phyloP scores from a whole-genome alignment of 2,329 filamentous ascomycete genomes.

The Ascocoryne sarcoides region DNA sequence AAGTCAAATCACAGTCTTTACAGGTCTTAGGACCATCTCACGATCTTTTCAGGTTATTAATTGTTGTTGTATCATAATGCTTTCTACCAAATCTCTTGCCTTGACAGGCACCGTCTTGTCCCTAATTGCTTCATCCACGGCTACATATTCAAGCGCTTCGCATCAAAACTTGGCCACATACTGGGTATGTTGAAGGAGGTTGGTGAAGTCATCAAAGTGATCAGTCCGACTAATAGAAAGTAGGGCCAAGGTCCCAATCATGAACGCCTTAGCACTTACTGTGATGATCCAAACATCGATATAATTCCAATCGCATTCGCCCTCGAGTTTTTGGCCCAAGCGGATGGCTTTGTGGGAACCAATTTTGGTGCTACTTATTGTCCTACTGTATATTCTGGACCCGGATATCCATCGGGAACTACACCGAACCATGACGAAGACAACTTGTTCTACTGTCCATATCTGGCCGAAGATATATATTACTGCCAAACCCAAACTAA shows the following conservation, averaged over 20 bases:
- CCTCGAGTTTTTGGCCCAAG: constrained; percentile 33
- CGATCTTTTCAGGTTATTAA: constrained; percentile 22
- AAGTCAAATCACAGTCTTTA: constrained; percentile 22
- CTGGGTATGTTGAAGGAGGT: constrained; percentile 28
- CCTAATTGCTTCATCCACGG: constrained; percentile 16
- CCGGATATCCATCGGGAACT: constrained; percentile 9
- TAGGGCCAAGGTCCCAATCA: constrained; percentile 36
- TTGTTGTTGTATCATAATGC: constrained; percentile 22
- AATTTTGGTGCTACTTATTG: constrained; percentile 37
- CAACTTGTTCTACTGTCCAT: constrained; percentile 29
- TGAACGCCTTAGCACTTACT: constrained; percentile 31
- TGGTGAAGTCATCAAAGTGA: not conserved
- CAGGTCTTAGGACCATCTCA: constrained; percentile 23
- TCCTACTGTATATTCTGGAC: constrained; percentile 12
- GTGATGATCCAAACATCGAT: constrained; percentile 33
- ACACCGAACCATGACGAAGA: constrained; percentile 26
- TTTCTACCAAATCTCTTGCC: constrained; percentile 20
- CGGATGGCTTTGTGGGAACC: constrained; percentile 33
- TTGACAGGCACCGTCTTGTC: constrained; percentile 22
- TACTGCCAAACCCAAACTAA: constrained; percentile 30
- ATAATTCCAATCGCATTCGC: constrained; percentile 37
- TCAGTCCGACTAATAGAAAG: constrained; percentile 7
- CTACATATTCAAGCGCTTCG: constrained; percentile 27
- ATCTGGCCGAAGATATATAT: constrained; percentile 31
- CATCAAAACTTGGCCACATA: constrained; percentile 36